Evolutionary conservation across 2,329 filamentous ascomycete genomes (phyloP).

Genomic region (Aspergillus sp.): DNA sequence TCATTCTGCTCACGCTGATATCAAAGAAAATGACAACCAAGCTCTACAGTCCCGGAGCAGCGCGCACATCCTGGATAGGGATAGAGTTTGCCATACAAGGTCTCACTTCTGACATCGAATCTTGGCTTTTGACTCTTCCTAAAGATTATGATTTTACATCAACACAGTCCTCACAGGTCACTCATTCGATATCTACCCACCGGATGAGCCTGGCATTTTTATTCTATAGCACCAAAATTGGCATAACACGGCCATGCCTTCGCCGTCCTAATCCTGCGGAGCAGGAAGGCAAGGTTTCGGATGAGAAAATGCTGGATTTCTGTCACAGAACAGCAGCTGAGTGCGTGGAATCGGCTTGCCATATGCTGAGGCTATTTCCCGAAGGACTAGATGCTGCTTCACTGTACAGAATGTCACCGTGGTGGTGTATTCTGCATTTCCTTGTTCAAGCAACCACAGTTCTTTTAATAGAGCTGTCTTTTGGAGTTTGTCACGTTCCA

Average conservation of each 20-base stretch:
- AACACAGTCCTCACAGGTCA: conserved; percentile 38
- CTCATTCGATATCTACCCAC: conserved; percentile 27
- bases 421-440: conserved; percentile 49
- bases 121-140: conserved; percentile 44
- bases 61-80: conserved; percentile 39
- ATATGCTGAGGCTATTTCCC: conserved; percentile 43
- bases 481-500: conserved; percentile 45
- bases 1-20: conserved; percentile 40
- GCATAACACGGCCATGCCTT: conserved; percentile 47
- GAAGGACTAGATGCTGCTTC: conserved; percentile 40
- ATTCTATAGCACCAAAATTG: conserved; percentile 47
- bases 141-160: conserved; percentile 43
- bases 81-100: conserved; percentile 42
- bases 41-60: conserved; percentile 42
- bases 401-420: conserved; percentile 42
- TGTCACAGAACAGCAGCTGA: conserved; percentile 41
- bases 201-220: conserved; percentile 44
- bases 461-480: conserved; percentile 47
- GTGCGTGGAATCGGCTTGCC: conserved; percentile 47
- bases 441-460: conserved; percentile 48
- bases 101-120: conserved; percentile 40
- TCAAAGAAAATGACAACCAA: conserved; percentile 41
- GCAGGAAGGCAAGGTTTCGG: conserved; percentile 22
- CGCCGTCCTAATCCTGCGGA: conserved; percentile 41
- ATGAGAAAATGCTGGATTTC: conserved; percentile 35